Evolutionary conservation across 225 moss, liverwort and hornwort species (phyloP), one percentile per base, ranked within the genome.

Genomic region (Pseudisothecium myosuroides): DNA sequence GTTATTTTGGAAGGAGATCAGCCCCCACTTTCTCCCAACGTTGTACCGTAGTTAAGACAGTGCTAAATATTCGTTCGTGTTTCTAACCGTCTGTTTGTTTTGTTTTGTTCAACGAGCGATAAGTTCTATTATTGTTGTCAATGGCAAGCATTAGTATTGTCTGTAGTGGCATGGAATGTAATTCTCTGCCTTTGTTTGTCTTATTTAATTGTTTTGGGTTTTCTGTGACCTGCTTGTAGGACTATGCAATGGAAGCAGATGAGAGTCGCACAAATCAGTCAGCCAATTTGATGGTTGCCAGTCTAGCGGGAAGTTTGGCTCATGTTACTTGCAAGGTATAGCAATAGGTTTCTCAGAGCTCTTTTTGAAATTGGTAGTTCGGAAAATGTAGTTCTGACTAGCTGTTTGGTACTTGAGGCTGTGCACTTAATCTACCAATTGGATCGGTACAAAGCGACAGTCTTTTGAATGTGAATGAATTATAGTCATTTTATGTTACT

Each of bases 261-360:
- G 95, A 96, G 87, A 95, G 90, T 91, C 94, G 94, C 84, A 96
- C 95, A 60, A 96, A 95, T 76, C 96, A 97, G 86, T 94, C 98
- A 81, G 98, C 97, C n/a, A 96, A 97, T 88, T 90, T 98, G 90
- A 98, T 98, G 98, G 98, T 98, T 59, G 98, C 98, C 36, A 97
- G 98, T 88, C 91, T 98, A 28, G 95, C 98, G 47, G 97, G 98
- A 77, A 97, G 97, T 92, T 94, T 98, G 91, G 98, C 98, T 29
- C 98, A 98, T 90, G 97, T 96, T 52, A 96, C 96, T 54, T 98
- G 98, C 95, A 98, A 98, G 95, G 98, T 94, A 68, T 45, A 61
- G 50, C 59, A 77, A 23, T 83, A 79, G 45, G 72, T 58, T 87
- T 69, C 69, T 82, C 64, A 82, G 36, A 59, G 32, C 11, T 32